Evolutionary conservation across 139 green algal genomes (phyloP).

Genomic region (Asterochloris erici): DNA sequence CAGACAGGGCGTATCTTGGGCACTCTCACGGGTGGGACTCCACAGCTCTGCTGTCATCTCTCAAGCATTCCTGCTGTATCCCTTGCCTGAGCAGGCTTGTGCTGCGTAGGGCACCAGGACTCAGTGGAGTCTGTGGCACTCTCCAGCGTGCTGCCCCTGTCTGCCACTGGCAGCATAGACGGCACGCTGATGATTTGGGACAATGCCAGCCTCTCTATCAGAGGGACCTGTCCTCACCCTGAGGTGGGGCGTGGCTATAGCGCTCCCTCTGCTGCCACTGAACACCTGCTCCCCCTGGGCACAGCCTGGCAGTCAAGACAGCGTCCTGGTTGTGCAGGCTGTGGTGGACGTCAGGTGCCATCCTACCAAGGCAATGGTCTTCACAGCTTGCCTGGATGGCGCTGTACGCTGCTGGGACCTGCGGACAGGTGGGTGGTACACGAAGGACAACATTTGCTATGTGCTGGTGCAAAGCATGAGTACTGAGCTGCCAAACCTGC

Average conservation of each 20-base stretch:
- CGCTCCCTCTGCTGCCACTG: not conserved
- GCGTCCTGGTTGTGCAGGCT: constrained; percentile 13
- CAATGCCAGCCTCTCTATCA: constrained; percentile 28
- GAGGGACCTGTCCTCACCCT: constrained; percentile 60
- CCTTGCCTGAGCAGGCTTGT: not conserved
- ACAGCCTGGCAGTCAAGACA: not conserved
- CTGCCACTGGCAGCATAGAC: constrained; percentile 66
- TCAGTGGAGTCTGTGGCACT: constrained; percentile 74
- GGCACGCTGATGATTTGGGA: constrained; percentile 79
- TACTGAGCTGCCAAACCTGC: not conserved
- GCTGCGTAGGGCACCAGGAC: constrained; percentile 59
- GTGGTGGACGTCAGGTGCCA: constrained; percentile 43
- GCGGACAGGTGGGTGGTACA: constrained; percentile 39
- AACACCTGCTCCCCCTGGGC: not conserved
- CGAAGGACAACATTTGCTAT: not conserved
- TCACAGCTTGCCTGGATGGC: constrained; percentile 79
- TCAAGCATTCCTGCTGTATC: not conserved
- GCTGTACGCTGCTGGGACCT: constrained; percentile 74
- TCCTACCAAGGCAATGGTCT: constrained; percentile 60
- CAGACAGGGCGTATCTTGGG: constrained; percentile 43
- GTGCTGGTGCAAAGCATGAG: not conserved
- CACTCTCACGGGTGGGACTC: constrained; percentile 28
- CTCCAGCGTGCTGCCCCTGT: constrained; percentile 44
- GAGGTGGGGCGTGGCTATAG: constrained; percentile 28
- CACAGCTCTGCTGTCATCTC: not conserved